phyloP scores from a whole-genome alignment of 2,329 filamentous ascomycete genomes.

The Macrophomina pseudophaseolina region DNA sequence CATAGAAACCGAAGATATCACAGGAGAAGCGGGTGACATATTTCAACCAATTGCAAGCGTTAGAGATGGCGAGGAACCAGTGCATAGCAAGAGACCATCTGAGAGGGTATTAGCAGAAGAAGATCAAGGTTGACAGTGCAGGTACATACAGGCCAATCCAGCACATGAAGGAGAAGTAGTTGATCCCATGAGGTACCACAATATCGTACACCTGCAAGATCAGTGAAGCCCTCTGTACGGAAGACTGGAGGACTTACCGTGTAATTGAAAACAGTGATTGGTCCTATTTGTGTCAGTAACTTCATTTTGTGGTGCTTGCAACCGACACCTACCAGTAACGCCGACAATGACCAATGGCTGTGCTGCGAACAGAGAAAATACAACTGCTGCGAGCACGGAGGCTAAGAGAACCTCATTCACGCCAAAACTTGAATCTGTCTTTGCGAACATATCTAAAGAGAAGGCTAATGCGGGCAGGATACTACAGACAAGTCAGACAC shows the following conservation, averaged over 20 bases:
- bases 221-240: neutral
- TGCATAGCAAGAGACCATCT: slow-evolving; percentile 86
- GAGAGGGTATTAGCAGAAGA: neutral
- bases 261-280: slow-evolving; percentile 93
- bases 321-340: slow-evolving; percentile 67
- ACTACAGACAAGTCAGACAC: slow-evolving; percentile 52
- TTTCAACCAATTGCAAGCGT: slow-evolving; percentile 84
- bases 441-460: slow-evolving; percentile 91
- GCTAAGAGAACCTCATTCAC: slow-evolving; percentile 91
- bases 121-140: neutral
- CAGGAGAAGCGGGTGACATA: slow-evolving; percentile 92
- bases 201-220: slow-evolving; percentile 71
- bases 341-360: slow-evolving; percentile 91
- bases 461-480: slow-evolving; percentile 88
- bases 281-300: slow-evolving; percentile 54
- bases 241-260: slow-evolving; percentile 55
- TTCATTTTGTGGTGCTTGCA: neutral
- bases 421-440: slow-evolving; percentile 82
- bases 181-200: slow-evolving; percentile 74
- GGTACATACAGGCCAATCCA: slow-evolving; percentile 68
- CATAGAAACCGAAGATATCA: slow-evolving; percentile 93
- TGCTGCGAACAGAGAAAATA: slow-evolving; percentile 79
- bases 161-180: slow-evolving; percentile 89
- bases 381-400: slow-evolving; percentile 80
- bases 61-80: slow-evolving; percentile 81